These are phyloP conservation scores for Trypanosoma grayi DNA, from an alignment of 208 protist genomes.

Conservation along the genomic window DNA sequence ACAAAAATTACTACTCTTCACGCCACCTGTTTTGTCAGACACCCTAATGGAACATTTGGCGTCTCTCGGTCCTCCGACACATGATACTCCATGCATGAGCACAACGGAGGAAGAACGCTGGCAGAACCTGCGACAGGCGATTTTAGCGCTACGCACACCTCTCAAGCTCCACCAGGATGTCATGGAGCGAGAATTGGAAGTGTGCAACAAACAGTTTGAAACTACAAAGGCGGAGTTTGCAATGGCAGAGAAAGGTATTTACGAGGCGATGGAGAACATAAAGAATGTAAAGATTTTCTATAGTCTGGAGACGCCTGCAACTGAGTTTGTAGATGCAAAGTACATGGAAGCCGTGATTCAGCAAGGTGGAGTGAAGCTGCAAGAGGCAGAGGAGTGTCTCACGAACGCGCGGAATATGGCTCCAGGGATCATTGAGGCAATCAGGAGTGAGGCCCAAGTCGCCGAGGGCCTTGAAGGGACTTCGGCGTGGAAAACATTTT, in stretches of 20 bases:
- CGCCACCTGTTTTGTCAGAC: conserved; percentile 3
- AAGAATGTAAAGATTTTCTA: conserved; percentile 20
- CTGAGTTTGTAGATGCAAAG: conserved; percentile 8
- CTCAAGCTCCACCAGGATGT: conserved; percentile 16
- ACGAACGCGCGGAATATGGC: conserved; percentile 8
- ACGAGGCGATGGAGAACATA: conserved; percentile 3
- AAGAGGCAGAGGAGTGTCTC: conserved; percentile 3
- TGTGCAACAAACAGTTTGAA: conserved; percentile 6
- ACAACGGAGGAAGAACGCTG: conserved; percentile 23
- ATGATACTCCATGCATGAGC: not conserved
- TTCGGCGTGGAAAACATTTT: conserved; percentile 9
- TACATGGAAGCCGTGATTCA: conserved; percentile 1
- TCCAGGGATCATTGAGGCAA: conserved; percentile 9
- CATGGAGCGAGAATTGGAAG: conserved; percentile 21
- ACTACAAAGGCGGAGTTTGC: not conserved
- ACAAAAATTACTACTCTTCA: conserved; percentile 26
- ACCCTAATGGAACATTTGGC: conserved; percentile 2
- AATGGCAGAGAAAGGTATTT: conserved; percentile 18
- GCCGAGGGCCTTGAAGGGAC: conserved; percentile 5
- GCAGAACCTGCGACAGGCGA: conserved; percentile 18
- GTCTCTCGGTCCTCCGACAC: not conserved
- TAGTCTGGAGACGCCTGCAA: conserved; percentile 3
- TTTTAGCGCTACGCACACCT: conserved; percentile 14
- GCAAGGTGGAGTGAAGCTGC: conserved; percentile 18
- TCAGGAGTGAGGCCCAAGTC: conserved; percentile 3